Base-by-base conservation (phyloP, 2,329 filamentous ascomycete genomes). In the Stenocarpella maydis region DNA sequence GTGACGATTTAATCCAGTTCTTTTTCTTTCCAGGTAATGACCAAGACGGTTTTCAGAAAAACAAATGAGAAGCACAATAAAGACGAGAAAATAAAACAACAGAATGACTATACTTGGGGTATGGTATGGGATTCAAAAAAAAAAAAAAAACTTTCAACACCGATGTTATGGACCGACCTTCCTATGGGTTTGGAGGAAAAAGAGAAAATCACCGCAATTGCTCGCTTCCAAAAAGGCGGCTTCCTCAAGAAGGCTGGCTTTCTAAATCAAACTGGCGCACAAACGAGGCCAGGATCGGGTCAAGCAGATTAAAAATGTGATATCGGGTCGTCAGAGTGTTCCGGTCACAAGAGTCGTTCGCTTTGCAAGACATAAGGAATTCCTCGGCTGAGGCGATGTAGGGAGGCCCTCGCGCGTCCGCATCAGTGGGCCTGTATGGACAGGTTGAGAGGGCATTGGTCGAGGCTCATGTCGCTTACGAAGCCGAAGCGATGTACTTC, bases 401-500 rank as follows among this genome's bases (percentile, higher is more conserved):
- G 39, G n/a, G 49, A 54, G 45, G 49, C 68, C 68, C 34, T 31
- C 54, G 53, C 47, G 28, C 61, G 37, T 54, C 52, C 47, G 28
- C 2, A 24, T 65, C 17, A 34, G 31, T 49, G 52, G 43, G 52
- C 53, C 39, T 31, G n/a, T 43, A 58, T 41, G 34, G 39, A 50
- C 52, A 58, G 50, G 52, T 37, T 37, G 31, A n/a, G 28, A 41
- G 39, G 64, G 34, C 49, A 26, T 49, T 43, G n/a, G 50, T 50
- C 53, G 52, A 47, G 52, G 52, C 28, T 58, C 43, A 41, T 58
- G 52, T 45, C 31, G 54, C 69, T 75, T 75, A 81, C 67, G 78
- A 77, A 63, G 77, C 74, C 47, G 76, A 77, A 8, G 76, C 75
- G 15, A 71, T 75, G 69, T 82, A 80, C 63, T 65, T 76, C 67